Percentiles rank a stretch among this genome's conserved stretches.
Evolutionary conservation across 768 basidiomycete genomes (phyloP).

Genomic region (Rossbeevera mucosa): DNA sequence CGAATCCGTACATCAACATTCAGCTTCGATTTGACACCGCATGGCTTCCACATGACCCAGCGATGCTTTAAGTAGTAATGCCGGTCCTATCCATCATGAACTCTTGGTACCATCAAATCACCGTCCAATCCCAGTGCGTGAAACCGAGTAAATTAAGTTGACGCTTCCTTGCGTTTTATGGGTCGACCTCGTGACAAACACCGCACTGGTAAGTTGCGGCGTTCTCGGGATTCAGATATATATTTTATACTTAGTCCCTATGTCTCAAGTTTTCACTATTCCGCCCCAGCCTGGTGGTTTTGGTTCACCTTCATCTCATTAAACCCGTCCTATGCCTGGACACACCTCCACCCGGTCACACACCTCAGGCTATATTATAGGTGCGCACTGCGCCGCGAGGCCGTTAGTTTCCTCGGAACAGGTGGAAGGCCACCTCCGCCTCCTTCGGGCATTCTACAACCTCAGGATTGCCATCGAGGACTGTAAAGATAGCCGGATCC

Average conservation of each 20-base stretch:
- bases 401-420: constrained; percentile 32
- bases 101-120: constrained; percentile 1
- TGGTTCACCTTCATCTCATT: background rate
- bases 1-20: background rate
- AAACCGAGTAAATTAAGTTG: background rate
- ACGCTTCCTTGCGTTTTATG: background rate
- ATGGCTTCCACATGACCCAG: constrained; percentile 7
- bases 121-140: background rate
- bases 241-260: constrained; percentile 14
- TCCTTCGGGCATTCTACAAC: constrained; percentile 31
- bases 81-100: background rate
- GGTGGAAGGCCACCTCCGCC: constrained; percentile 33
- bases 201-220: constrained; percentile 7
- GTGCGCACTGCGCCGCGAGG: constrained; percentile 8
- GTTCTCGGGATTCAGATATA: background rate
- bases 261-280: constrained; percentile 1
- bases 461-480: constrained; percentile 29
- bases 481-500: constrained; percentile 25
- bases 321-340: constrained; percentile 1
- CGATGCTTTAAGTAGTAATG: background rate
- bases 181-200: constrained; percentile 1
- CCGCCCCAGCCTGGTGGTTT: background rate
- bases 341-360: background rate
- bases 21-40: background rate
- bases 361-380: constrained; percentile 21